Evolutionary conservation across 768 basidiomycete genomes (phyloP).

Genomic region (Suillus placidus): DNA sequence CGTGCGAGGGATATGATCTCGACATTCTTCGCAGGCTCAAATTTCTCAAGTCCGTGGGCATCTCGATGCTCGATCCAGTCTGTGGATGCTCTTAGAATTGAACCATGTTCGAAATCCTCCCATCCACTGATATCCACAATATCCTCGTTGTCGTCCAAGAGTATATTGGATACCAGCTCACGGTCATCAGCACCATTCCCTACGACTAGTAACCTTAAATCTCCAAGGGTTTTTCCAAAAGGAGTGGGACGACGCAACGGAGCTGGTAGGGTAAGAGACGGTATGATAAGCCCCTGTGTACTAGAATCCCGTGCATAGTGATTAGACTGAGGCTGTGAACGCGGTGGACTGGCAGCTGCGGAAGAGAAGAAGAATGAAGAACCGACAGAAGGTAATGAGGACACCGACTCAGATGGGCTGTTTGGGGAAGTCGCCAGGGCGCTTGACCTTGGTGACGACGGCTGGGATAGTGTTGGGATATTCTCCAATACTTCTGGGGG

Average conservation of each 20-base stretch:
- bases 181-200: conserved; percentile 41
- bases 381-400: conserved; percentile 71
- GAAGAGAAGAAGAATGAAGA: conserved; percentile 83
- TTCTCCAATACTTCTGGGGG: conserved; percentile 23
- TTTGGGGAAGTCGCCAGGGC: conserved; percentile 59
- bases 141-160: conserved; percentile 69
- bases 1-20: conserved; percentile 56
- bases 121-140: conserved; percentile 63
- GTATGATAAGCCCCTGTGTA: conserved; percentile 66
- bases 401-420: conserved; percentile 65
- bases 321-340: conserved; percentile 47
- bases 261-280: conserved; percentile 64
- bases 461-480: conserved; percentile 35
- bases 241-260: conserved; percentile 65
- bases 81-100: conserved; percentile 60
- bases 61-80: conserved; percentile 73
- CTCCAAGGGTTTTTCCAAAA: conserved; percentile 70
- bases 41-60: conserved; percentile 64
- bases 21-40: conserved; percentile 65
- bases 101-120: conserved; percentile 51
- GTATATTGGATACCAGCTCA: conserved; percentile 45
- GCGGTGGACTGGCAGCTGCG: conserved; percentile 66
- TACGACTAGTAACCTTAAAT: conserved; percentile 58
- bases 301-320: conserved; percentile 34
- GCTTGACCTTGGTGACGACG: conserved; percentile 53